Conservation (phyloP, 2,329 filamentous ascomycete species). For the Emericellopsis cladophorae region DNA sequence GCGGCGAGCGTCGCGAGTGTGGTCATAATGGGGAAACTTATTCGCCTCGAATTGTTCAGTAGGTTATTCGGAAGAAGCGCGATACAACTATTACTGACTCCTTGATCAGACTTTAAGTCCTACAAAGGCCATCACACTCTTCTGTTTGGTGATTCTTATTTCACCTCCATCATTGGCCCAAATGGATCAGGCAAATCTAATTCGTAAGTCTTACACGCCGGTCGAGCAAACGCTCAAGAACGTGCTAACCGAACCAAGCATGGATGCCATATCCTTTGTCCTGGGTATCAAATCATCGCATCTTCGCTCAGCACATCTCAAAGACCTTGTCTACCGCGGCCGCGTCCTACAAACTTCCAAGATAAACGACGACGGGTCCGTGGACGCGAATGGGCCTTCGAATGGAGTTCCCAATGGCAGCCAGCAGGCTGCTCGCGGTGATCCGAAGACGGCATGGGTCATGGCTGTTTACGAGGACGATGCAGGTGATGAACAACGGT, state of each 20-base stretch:
- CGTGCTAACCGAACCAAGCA: slow-evolving; percentile 36
- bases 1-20: background rate
- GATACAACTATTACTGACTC: background rate
- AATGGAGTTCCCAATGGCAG: slow-evolving; percentile 51
- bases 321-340: slow-evolving; percentile 91
- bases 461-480: slow-evolving; percentile 99
- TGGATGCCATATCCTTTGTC: slow-evolving; percentile 99
- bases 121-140: slow-evolving; percentile 95
- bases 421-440: slow-evolving; percentile 55
- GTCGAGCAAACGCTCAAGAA: slow-evolving; percentile 3
- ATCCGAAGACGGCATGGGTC: slow-evolving; percentile 94
- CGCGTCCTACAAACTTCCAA: slow-evolving; percentile 85
- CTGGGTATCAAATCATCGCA: slow-evolving; percentile 98
- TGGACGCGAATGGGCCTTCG: slow-evolving; percentile 45
- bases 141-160: slow-evolving; percentile 94
- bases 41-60: slow-evolving; percentile 91
- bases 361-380: slow-evolving; percentile 84
- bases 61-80: slow-evolving; percentile 15
- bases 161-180: slow-evolving; percentile 97
- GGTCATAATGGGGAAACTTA: slow-evolving; percentile 81
- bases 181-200: slow-evolving; percentile 99
- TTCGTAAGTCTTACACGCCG: slow-evolving; percentile 47
- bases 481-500: slow-evolving; percentile 84
- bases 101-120: slow-evolving; percentile 79
- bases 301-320: slow-evolving; percentile 82